Percentiles rank a stretch among this genome's conserved stretches.
Conservation (phyloP, 176 grass and related monocot genomes). For the Musa beccarii region DNA sequence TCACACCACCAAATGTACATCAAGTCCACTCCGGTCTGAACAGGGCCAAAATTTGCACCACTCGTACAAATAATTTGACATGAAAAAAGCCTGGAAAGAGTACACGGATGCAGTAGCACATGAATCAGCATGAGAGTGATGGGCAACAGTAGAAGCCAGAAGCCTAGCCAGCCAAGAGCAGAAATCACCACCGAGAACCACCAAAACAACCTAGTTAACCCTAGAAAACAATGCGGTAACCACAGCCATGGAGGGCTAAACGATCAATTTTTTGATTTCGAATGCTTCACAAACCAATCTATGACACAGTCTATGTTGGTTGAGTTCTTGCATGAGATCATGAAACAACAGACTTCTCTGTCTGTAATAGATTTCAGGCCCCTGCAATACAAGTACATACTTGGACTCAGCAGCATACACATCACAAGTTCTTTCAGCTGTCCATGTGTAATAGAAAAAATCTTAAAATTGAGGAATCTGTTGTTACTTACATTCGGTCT, state of each 20-base stretch:
- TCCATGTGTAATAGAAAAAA: background rate
- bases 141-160: background rate
- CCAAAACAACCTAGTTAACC: background rate
- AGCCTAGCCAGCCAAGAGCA: constrained; percentile 1
- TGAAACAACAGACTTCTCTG: constrained; percentile 80
- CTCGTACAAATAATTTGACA: background rate
- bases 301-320: constrained; percentile 91
- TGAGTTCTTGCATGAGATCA: constrained; percentile 99
- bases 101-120: background rate
- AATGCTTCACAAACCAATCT: constrained; percentile 95
- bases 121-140: constrained; percentile 2
- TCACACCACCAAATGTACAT: constrained; percentile 5
- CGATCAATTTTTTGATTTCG: constrained; percentile 82
- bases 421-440: background rate
- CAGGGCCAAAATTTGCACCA: background rate
- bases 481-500: constrained; percentile 56
- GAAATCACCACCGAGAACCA: background rate
- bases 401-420: background rate
- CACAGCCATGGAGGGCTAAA: background rate
- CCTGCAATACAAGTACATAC: constrained; percentile 31
- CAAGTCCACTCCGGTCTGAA: background rate
- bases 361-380: constrained; percentile 64
- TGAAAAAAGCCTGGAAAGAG: background rate
- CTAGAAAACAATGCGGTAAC: background rate
- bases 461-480: background rate